Base-by-base conservation (phyloP, 2,329 filamentous ascomycete genomes). In the Hypoxylon sp. region DNA sequence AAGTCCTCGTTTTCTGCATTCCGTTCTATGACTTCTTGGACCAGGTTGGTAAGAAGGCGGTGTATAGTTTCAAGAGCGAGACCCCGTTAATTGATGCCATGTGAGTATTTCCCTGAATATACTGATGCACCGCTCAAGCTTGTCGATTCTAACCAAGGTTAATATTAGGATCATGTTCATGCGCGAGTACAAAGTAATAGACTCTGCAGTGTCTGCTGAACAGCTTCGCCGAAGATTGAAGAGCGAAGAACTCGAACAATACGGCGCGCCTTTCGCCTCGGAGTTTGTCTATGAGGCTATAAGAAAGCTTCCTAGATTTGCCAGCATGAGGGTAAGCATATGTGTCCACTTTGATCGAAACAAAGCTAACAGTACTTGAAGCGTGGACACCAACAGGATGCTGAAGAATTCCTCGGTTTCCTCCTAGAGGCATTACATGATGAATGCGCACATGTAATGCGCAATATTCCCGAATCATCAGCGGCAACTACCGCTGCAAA, bases 211-310 rank as follows among this genome's bases (percentile, higher is more conserved):
- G 1, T 90, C 91, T 2, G 82, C 87, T 39, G 92, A 96, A 26
- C 87, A 92, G 76, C 81, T 98, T 55, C 87, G 87, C 56, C 83
- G 89, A 68, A 84, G 87, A 37, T 80, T 98, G 54, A 97, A 95
- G 78, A 88, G 85, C 37, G 90, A 91, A 62, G 93, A 97, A 71
- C 83, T 97, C 39, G 93, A 97, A 76, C 88, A 93, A 69, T 97
- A 93, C 74, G 95, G 95, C 44, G 93, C 97, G 57, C 86, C 94
- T 2, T 94, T 99, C 64, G 94, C 89, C 19, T 95, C 95, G 0
- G 93, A 97, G 73, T 97, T 96, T 76, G 92, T 99, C 19, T 99
- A 98, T 75, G 91, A 97, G 64, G 92, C 93, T 41, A 97, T 98
- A 74, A 89, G 91, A 72, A 88, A 91, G 71, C 84, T 97, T 59